These are phyloP conservation scores for Russula sp. DNA, from an alignment of 768 basidiomycete genomes.

Conservation along the genomic window DNA sequence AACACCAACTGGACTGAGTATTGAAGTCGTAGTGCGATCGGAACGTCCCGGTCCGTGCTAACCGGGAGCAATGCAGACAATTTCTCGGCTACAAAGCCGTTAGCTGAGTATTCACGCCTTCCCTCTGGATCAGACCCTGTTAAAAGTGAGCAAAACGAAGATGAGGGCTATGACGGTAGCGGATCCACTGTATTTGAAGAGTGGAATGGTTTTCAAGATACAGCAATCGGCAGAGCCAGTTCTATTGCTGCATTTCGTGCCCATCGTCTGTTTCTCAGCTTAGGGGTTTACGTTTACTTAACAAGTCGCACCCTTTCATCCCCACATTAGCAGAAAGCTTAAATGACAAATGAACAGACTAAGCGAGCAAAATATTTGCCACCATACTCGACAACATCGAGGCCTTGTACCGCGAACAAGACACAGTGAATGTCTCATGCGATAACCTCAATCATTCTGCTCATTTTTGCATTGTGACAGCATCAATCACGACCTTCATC, in stretches of 20 bases:
- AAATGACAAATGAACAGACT: conserved; percentile 41
- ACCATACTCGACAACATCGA: conserved; percentile 69
- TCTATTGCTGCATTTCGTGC: too few relatives aligned
- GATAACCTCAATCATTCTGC: neutral
- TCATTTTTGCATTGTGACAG: conserved; percentile 44
- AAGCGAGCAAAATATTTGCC: conserved; percentile 84
- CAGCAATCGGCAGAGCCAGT: conserved; percentile 24
- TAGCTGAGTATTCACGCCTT: conserved; percentile 19
- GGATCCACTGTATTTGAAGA: conserved; percentile 29
- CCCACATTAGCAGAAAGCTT: neutral
- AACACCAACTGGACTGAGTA: neutral
- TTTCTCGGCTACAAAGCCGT: too few relatives aligned
- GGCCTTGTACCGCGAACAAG: conserved; percentile 70
- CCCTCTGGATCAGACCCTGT: conserved; percentile 23
- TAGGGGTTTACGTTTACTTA: conserved; percentile 85
- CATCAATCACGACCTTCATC: conserved; percentile 66
- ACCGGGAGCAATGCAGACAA: too few relatives aligned
- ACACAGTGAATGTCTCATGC: conserved; percentile 47
- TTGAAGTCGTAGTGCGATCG: neutral
- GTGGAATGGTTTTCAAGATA: conserved; percentile 33
- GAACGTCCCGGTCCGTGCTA: neutral
- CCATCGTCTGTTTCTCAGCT: too few relatives aligned
- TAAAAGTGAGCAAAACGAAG: conserved; percentile 25
- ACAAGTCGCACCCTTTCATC: conserved; percentile 50
- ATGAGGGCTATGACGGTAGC: conserved; percentile 23